Evolutionary conservation across 2,329 filamentous ascomycete species (phyloP), one percentile per base, ranked within the genome.

Genomic region (Diaporthe helianthi): DNA sequence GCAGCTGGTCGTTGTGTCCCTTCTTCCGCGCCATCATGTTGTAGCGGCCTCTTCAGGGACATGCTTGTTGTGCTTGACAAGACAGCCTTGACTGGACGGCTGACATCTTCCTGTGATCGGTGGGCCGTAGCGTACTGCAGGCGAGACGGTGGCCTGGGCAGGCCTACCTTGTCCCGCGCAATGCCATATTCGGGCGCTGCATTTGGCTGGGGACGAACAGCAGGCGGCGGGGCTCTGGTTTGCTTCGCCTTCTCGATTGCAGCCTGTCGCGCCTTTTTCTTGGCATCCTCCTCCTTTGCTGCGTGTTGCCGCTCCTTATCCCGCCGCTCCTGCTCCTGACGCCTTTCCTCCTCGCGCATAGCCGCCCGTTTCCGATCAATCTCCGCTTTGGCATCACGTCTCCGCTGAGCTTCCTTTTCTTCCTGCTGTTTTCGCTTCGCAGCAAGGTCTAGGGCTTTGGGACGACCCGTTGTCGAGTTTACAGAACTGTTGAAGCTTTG

Each of bases 381-480:
- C 75, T 97, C 93, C 19, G 90, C 87, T 80, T 97, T 97, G 46
- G 91, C 90, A 24, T 97, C 92, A 10, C 90, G 90, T 76, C 93
- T 95, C 61, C 90, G 89, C 75, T 94, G 90, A 17, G 89, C 88
- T 73, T 94, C 92, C 58, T 90, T 89, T 76, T 97, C 93, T 74
- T 97, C 94, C 77, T 90, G 91, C 78, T 97, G 93, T 77, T 92
- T 95, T 79, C 94, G 94, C 76, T 90, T 91, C 47, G 93, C 92
- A 2, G 91, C 93, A 58, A 92, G 84, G 66, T 94, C 89, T 26
- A 94, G 82, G 2, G 92, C 91, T 77, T 92, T 93, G 0, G 90
- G 87, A 64, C 90, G 89, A 2, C 86, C 84, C n/a, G 83, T 84
- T 38, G 89, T 86, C n/a, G 89, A 88, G 41, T 33, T 71, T 8